Evolutionary conservation across 768 basidiomycete genomes (phyloP).

Genomic region (Tricholoma hemisulphureum): DNA sequence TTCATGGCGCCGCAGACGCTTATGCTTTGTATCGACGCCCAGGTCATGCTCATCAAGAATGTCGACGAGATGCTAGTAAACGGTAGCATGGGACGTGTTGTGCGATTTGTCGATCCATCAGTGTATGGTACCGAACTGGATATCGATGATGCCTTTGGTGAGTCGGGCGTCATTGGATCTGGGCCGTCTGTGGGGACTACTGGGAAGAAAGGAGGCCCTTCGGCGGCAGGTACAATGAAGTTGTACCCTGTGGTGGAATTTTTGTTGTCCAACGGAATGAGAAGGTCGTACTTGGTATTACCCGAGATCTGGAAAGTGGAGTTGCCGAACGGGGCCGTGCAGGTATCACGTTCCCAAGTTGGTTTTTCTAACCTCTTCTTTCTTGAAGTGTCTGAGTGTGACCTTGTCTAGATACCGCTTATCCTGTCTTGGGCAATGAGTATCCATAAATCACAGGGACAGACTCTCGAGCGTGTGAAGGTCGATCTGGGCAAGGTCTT

Average conservation of each 20-base stretch:
- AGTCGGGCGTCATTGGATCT: slow-evolving; percentile 28
- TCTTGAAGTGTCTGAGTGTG: neutral
- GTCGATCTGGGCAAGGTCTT: slow-evolving; percentile 93
- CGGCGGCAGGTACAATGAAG: slow-evolving; percentile 17
- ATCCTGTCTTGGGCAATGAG: slow-evolving; percentile 98
- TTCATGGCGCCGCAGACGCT: slow-evolving; percentile 83
- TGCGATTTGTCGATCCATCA: slow-evolving; percentile 64
- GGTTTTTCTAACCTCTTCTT: slow-evolving; percentile 15
- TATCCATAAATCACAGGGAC: slow-evolving; percentile 98
- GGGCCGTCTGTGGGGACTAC: slow-evolving; percentile 22
- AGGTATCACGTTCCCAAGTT: slow-evolving; percentile 79
- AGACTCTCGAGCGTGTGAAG: slow-evolving; percentile 91
- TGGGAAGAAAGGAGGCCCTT: slow-evolving; percentile 25
- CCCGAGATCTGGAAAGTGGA: slow-evolving; percentile 87
- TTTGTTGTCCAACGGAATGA: slow-evolving; percentile 53
- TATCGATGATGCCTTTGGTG: slow-evolving; percentile 26
- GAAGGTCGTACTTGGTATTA: slow-evolving; percentile 54
- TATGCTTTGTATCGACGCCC: slow-evolving; percentile 73
- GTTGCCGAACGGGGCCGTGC: slow-evolving; percentile 81
- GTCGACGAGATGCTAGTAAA: slow-evolving; percentile 89
- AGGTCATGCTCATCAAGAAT: slow-evolving; percentile 97
- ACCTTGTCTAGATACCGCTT: slow-evolving; percentile 63
- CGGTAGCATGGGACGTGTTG: slow-evolving; percentile 86
- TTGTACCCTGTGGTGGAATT: slow-evolving; percentile 80
- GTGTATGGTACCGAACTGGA: slow-evolving; percentile 44